Base-by-base conservation (phyloP, 2,329 filamentous ascomycete genomes). In the Aspergillus chevalieri region DNA sequence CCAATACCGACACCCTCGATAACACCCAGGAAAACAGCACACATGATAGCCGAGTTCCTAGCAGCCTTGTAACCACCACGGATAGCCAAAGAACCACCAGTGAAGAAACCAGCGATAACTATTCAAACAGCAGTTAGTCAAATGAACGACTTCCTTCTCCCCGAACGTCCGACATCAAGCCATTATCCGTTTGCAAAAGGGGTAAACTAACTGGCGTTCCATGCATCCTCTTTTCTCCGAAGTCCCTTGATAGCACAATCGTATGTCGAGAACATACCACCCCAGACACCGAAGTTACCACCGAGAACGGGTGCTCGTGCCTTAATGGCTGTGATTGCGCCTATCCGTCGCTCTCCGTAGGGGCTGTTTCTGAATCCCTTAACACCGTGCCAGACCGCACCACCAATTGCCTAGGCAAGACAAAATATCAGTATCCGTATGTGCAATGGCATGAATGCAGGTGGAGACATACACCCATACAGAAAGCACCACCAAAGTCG, bases 201-300 rank as follows among this genome's bases (percentile, higher is more conserved):
- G 8, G 22, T 17, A 10, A 34, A 75, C 76, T 44, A 74, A 78
- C 75, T 97, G 64, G 91, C 90, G 75, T 97, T 97, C 77, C 90
- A 97, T 12, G 93, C 90, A 69, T 97, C 93, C 72, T 98, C 93
- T 84, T 96, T 97, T 79, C 93, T 89, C 57, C 90, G 79, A 49
- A 92, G 77, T 50, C 92, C 92, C 79, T 97, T 98, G 54, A 96
- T 87, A 19, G 91, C 87, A 77, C 93, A 98, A 75, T 98, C 93
- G 66, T 92, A 97, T 54, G 89, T 94, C 62, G 85, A 89, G 79
- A 97, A 97, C 50, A 97, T 77, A 58, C 93, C 93, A 67, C 93
- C 92, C 92, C 93, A 97, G 50, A 95, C 89, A 63, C 92, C 92
- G 64, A 97, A 98, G 78, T 98, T 98, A 65, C 93, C 93, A 65